A percentile compares a stretch with the other conserved stretches of the same genome.
Conservation (phyloP, 306 rosid genomes). For the Quercus agrifolia region DNA sequence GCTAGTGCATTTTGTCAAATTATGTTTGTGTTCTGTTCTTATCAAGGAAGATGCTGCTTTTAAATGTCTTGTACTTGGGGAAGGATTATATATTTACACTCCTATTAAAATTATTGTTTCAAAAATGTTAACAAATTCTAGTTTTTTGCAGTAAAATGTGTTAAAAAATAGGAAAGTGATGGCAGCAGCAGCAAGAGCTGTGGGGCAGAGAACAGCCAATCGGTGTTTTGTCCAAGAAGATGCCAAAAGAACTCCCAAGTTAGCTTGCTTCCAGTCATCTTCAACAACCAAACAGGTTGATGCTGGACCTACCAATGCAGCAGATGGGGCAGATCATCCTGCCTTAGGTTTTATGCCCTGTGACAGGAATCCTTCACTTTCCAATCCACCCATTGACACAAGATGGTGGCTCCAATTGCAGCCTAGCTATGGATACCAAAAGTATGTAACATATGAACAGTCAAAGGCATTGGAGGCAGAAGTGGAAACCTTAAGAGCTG, state of each 20-base stretch:
- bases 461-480: constrained; percentile 40
- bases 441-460: constrained; percentile 52
- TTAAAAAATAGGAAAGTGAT: constrained; percentile 30
- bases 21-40: not conserved
- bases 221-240: constrained; percentile 91
- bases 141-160: constrained; percentile 33
- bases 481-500: constrained; percentile 40
- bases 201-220: constrained; percentile 86
- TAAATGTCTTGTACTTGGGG: not conserved
- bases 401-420: constrained; percentile 75
- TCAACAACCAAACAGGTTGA: constrained; percentile 56
- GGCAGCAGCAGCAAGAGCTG: constrained; percentile 85
- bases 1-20: not conserved
- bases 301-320: constrained; percentile 41
- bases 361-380: constrained; percentile 37
- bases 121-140: constrained; percentile 1
- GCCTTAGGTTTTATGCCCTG: constrained; percentile 39
- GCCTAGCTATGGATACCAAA: constrained; percentile 44
- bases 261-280: constrained; percentile 72
- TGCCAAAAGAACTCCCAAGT: constrained; percentile 79
- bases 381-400: constrained; percentile 36
- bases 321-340: constrained; percentile 45
- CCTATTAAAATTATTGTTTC: constrained; percentile 6
- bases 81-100: not conserved
- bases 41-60: not conserved